phyloP scores from a whole-genome alignment of 192 early-diverging fungal species.

The Lobulomyces angularis region DNA sequence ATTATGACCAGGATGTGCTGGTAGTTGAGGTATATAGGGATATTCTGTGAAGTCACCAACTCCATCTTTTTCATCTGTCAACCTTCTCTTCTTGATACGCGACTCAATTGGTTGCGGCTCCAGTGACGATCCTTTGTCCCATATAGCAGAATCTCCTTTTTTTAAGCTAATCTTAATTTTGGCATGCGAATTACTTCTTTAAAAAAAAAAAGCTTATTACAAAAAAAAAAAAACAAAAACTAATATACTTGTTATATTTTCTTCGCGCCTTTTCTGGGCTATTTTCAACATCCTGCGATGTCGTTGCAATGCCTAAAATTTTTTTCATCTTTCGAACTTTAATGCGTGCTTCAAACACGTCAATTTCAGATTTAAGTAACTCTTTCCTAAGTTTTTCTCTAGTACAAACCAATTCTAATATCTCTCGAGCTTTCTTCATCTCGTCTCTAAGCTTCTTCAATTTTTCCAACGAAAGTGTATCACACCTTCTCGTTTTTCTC shows the following conservation, averaged over 20 bases:
- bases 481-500: constrained; percentile 76
- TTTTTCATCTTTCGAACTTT: constrained; percentile 50
- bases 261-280: constrained; percentile 7
- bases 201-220: constrained; percentile 2
- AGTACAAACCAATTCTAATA: constrained; percentile 68
- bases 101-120: too few relatives aligned
- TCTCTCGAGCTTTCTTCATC: constrained; percentile 56
- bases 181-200: constrained; percentile 3
- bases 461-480: constrained; percentile 75
- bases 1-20: background rate
- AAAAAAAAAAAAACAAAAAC: background rate
- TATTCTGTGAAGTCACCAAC: too few relatives aligned
- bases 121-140: too few relatives aligned
- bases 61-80: too few relatives aligned
- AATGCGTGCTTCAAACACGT: constrained; percentile 58
- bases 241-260: constrained; percentile 24
- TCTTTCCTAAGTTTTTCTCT: constrained; percentile 70
- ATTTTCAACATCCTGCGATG: constrained; percentile 37
- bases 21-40: constrained; percentile 19
- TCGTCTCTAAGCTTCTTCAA: constrained; percentile 68
- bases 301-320: constrained; percentile 49
- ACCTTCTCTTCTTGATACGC: too few relatives aligned
- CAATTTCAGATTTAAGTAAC: constrained; percentile 58
- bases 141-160: too few relatives aligned
- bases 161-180: too few relatives aligned